Evolutionary conservation across 2,329 filamentous ascomycete genomes (phyloP).

Genomic region (Alternaria sp.): DNA sequence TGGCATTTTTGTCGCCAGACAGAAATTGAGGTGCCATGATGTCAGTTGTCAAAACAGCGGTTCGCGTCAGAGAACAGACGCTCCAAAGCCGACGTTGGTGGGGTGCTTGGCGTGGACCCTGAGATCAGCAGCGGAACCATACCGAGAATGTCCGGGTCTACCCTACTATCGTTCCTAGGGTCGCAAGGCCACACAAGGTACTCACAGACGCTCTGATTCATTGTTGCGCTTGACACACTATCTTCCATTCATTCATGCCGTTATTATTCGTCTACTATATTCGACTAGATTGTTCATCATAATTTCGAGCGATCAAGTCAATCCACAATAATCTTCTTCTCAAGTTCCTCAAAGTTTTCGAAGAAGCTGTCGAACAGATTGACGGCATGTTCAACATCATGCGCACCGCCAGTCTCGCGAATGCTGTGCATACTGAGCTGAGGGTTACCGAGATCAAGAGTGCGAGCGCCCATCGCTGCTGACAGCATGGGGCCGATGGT

Average conservation of each 20-base stretch:
- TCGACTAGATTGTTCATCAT: slow-evolving; percentile 10
- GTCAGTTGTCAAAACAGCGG: slow-evolving; percentile 2
- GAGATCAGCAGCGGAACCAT: slow-evolving; percentile 17
- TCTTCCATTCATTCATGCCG: slow-evolving; percentile 3
- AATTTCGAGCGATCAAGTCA: slow-evolving; percentile 54
- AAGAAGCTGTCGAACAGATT: slow-evolving; percentile 90
- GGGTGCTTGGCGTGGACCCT: slow-evolving; percentile 41
- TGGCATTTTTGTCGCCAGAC: slow-evolving; percentile 78
- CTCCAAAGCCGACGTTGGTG: slow-evolving; percentile 29
- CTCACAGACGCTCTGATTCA: neutral
- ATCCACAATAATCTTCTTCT: slow-evolving; percentile 84
- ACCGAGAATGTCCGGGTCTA: slow-evolving; percentile 9
- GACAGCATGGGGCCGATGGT: slow-evolving; percentile 98
- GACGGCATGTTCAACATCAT: slow-evolving; percentile 87
- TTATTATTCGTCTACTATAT: slow-evolving; percentile 20
- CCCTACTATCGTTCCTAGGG: neutral
- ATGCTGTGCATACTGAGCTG: slow-evolving; percentile 98
- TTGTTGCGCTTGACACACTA: neutral
- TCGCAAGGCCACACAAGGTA: slow-evolving; percentile 1
- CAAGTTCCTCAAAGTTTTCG: slow-evolving; percentile 80
- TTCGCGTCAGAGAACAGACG: slow-evolving; percentile 9
- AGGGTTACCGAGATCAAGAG: slow-evolving; percentile 90
- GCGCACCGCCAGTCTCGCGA: slow-evolving; percentile 86
- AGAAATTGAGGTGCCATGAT: slow-evolving; percentile 65
- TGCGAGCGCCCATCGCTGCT: slow-evolving; percentile 84